Percentiles rank a stretch among this genome's conserved stretches.
Evolutionary conservation across 179 eudicot genomes (phyloP).

Genomic region (Nepenthes alata): DNA sequence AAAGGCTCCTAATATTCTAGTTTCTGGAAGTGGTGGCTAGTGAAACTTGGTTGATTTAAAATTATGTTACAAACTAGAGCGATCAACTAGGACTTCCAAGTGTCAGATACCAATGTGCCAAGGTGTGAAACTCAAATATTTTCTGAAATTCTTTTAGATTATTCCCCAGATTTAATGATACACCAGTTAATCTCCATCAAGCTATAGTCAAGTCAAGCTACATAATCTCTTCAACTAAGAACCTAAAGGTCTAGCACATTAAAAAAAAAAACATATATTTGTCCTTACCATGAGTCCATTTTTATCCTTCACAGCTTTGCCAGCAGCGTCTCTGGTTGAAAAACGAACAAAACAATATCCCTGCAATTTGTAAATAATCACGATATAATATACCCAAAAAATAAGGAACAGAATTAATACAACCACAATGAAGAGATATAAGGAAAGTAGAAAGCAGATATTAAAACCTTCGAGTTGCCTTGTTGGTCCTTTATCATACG

Average conservation of each 20-base stretch:
- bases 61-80: too few relatives aligned
- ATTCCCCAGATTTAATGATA: background rate
- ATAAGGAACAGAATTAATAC: too few relatives aligned
- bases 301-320: slow-evolving; percentile 54
- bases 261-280: background rate
- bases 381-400: background rate
- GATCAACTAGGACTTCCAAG: too few relatives aligned
- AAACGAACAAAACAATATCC: slow-evolving; percentile 61
- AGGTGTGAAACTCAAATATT: too few relatives aligned
- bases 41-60: too few relatives aligned
- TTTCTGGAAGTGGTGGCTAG: too few relatives aligned
- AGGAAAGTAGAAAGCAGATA: background rate
- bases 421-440: background rate
- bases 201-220: background rate
- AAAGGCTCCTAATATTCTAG: too few relatives aligned
- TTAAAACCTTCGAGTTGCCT: slow-evolving; percentile 44
- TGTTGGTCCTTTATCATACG: slow-evolving; percentile 51
- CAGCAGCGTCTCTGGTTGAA: slow-evolving; percentile 46
- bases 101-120: too few relatives aligned
- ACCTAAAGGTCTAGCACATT: too few relatives aligned
- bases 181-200: too few relatives aligned
- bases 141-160: too few relatives aligned
- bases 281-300: slow-evolving; percentile 35
- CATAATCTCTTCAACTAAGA: background rate
- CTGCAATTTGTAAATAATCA: slow-evolving; percentile 17